Evolutionary conservation across 1,139 yeast genomes (phyloP).

Genomic region (Geotrichum restrictum): DNA sequence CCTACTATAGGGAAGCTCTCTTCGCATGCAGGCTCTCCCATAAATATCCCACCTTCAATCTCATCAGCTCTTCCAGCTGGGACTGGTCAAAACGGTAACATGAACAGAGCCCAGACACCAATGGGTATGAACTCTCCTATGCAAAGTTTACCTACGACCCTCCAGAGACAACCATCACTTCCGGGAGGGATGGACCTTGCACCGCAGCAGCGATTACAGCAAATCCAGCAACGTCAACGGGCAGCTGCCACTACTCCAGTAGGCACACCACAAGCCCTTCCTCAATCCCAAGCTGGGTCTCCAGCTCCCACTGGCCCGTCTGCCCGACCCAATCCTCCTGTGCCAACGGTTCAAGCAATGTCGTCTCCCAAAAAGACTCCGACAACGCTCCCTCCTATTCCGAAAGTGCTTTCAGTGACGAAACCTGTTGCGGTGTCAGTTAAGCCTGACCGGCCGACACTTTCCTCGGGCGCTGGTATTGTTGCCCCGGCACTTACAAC

Average conservation of each 20-base stretch:
- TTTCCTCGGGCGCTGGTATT: slow-evolving; percentile 81
- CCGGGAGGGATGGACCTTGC: slow-evolving; percentile 1
- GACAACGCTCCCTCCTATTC: slow-evolving; percentile 57
- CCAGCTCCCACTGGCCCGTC: slow-evolving; percentile 30
- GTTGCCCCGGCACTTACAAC: slow-evolving; percentile 61
- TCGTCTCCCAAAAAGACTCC: slow-evolving; percentile 46
- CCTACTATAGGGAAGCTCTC: not conserved
- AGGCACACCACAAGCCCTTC: slow-evolving; percentile 18
- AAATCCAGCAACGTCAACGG: slow-evolving; percentile 20
- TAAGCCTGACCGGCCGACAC: slow-evolving; percentile 69
- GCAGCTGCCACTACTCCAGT: slow-evolving; percentile 20
- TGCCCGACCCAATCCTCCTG: slow-evolving; percentile 34
- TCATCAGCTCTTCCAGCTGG: slow-evolving; percentile 5
- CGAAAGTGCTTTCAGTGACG: slow-evolving; percentile 61
- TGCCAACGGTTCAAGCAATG: slow-evolving; percentile 28
- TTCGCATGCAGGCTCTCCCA: slow-evolving; percentile 9
- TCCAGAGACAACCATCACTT: not conserved
- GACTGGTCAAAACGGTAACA: not conserved
- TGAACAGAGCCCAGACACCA: slow-evolving; percentile 2
- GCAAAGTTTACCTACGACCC: not conserved
- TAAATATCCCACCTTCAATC: slow-evolving; percentile 8
- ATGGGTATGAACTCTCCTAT: slow-evolving; percentile 3
- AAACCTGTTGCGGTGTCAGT: slow-evolving; percentile 61
- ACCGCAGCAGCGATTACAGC: slow-evolving; percentile 20
- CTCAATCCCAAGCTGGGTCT: slow-evolving; percentile 22